Conservation (phyloP, 73 alveolate species). For the Stentor roeselii region DNA sequence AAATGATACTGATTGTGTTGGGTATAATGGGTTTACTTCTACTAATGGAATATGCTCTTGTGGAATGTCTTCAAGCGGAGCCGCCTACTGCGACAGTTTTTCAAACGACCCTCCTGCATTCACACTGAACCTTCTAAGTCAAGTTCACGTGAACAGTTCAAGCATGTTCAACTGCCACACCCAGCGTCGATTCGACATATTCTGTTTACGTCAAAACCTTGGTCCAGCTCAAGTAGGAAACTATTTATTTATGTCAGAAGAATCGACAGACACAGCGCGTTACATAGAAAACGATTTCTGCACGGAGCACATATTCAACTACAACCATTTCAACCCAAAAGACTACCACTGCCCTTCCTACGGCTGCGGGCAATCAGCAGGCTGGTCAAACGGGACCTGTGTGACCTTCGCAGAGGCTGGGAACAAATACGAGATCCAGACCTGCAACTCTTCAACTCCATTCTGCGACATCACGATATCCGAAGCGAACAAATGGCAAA, state of each 20-base stretch:
- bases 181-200: not conserved
- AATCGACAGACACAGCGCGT: not conserved
- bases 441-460: not conserved
- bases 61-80: constrained; percentile 5
- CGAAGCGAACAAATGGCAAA: constrained; percentile 6
- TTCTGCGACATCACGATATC: not conserved
- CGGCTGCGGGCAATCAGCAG: not conserved
- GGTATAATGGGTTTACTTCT: not conserved
- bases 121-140: not conserved
- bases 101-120: constrained; percentile 20
- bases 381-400: not conserved
- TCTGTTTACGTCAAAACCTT: not conserved
- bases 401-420: not conserved
- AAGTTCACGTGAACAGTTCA: not conserved
- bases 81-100: not conserved
- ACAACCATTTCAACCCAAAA: not conserved
- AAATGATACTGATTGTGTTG: constrained; percentile 1
- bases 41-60: not conserved
- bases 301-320: not conserved
- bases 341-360: constrained; percentile 5
- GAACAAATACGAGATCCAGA: not conserved
- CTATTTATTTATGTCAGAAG: not conserved
- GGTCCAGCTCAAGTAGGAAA: not conserved
- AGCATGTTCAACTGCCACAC: constrained; percentile 7
- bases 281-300: constrained; percentile 8